Base-by-base conservation (phyloP, 805 yeast species). In the Saccharomycopsis malanga region DNA sequence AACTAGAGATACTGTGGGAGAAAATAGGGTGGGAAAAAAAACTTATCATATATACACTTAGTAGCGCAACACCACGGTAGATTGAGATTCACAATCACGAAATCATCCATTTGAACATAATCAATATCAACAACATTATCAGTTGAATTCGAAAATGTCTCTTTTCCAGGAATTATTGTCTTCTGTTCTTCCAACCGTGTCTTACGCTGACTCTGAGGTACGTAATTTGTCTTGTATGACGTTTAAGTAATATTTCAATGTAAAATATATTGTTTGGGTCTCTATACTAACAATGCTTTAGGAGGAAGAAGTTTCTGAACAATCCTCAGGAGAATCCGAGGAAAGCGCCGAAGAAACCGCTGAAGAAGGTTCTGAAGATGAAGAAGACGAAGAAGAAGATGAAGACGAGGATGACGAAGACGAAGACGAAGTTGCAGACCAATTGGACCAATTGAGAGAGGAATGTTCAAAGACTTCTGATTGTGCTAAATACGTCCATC, bases 401-500 rank as follows among this genome's bases (percentile, higher is more conserved):
- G 75, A 70, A 2, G 95, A 77, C 1, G 87, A 76, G 0, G 86
- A 73, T 2, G 87, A 77, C 14, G 87, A 76, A 2, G 87, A 76
- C 34, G 75, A 78, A 23, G 87, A 83, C 50, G 91, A 81, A 49
- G 73, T 67, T 34, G 76, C 64, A 40, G 93, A 84, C 63, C 84
- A 73, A 61, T 68, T 77, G 50, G 93, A 83, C 39, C 71, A 68
- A 29, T 65, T 83, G 55, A 76, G 72, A 61, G 82, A 68, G 56
- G 87, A 83, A 62, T 87, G 95, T 68, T 67, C 77, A 44, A 73
- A 78, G 54, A 73, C 83, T 43, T 73, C 72, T 49, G 76, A 77
- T 44, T 84, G 95, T 69, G 73, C 80, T 58, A 79, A 79, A 56
- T 75, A 75, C 65, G 77, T 78, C 60, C 96, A 89, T 70, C 97